A percentile compares a stretch with the other conserved stretches of the same genome.
These are phyloP conservation scores for Microbotryomycetes sp. DNA, from an alignment of 1,284 basidiomycete genomes.

Conservation along the genomic window DNA sequence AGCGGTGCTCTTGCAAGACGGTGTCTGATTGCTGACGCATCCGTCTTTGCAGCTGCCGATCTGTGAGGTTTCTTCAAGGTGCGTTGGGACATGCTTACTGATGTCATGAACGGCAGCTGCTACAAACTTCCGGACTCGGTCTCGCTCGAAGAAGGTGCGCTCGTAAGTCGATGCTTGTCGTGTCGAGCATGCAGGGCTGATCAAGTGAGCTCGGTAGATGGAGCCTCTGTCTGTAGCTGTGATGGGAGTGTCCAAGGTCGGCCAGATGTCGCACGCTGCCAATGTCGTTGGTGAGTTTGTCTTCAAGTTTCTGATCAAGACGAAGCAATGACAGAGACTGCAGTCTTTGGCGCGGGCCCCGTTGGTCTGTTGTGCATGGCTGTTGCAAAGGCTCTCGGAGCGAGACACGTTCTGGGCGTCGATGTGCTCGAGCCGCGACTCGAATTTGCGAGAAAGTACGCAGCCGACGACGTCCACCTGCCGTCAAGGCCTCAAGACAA, in stretches of 20 bases:
- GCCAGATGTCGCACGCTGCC: conserved; percentile 50
- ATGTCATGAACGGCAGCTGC: conserved; percentile 83
- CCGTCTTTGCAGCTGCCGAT: conserved; percentile 7
- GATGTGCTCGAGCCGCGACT: conserved; percentile 72
- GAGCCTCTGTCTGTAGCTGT: conserved; percentile 90
- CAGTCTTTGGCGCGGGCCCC: conserved; percentile 77
- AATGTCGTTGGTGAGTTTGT: conserved; percentile 37
- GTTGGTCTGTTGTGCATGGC: conserved; percentile 89
- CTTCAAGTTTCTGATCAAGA: conserved; percentile 50
- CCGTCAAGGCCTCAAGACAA: conserved; percentile 55
- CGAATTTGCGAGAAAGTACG: conserved; percentile 77
- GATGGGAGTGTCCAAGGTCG: conserved; percentile 75
- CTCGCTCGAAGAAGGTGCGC: conserved; percentile 72
- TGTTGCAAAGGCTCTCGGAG: conserved; percentile 62
- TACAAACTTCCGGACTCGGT: conserved; percentile 68
- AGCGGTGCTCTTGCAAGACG: neutral
- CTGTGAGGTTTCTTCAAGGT: conserved; percentile 8
- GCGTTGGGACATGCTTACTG: too few relatives aligned
- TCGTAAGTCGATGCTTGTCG: conserved; percentile 47
- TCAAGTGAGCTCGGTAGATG: conserved; percentile 56
- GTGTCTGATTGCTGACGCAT: neutral
- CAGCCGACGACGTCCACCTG: conserved; percentile 73
- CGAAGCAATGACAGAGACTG: too few relatives aligned
- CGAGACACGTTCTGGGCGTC: conserved; percentile 67
- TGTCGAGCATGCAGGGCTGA: conserved; percentile 31